phyloP scores from a whole-genome alignment of 2,329 filamentous ascomycete genomes.

The Fusarium sterilihyphosum region DNA sequence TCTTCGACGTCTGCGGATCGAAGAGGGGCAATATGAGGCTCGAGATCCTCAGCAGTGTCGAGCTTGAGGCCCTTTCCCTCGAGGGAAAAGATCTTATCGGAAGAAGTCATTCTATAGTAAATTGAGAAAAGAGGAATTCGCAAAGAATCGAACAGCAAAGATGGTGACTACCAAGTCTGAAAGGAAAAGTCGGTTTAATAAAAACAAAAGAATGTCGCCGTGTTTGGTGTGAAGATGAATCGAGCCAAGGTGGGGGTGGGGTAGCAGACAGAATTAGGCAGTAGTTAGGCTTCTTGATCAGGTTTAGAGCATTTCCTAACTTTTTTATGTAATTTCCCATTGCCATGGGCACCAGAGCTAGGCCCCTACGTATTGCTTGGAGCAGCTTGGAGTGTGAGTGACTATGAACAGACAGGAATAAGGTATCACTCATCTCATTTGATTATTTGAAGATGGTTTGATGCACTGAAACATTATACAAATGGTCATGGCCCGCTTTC shows the following conservation, averaged over 20 bases:
- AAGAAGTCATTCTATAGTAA: conserved; percentile 44
- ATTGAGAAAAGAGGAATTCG: background rate
- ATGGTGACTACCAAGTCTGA: conserved; percentile 20
- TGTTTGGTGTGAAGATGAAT: conserved; percentile 33
- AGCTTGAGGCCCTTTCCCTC: conserved; percentile 94
- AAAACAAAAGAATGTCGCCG: conserved; percentile 34
- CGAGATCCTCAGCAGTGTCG: conserved; percentile 85
- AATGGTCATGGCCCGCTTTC: background rate
- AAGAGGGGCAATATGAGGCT: conserved; percentile 82
- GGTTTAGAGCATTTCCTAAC: conserved; percentile 7
- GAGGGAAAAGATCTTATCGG: conserved; percentile 81
- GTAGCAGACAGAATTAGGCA: conserved; percentile 33
- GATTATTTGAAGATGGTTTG: background rate
- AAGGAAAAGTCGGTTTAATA: conserved; percentile 17
- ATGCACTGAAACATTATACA: background rate
- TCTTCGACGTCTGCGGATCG: conserved; percentile 82
- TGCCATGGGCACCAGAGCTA: conserved; percentile 14
- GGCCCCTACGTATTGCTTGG: background rate
- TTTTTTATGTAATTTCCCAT: conserved; percentile 23
- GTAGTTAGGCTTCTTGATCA: conserved; percentile 13
- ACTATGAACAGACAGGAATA: background rate
- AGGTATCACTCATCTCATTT: background rate
- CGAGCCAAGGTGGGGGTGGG: conserved; percentile 43
- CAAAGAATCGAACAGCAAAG: conserved; percentile 20
- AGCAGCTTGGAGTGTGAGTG: background rate